Base-by-base conservation (phyloP, 371 early-diverging fungal genomes). In the Encephalitozoon romaleae region DNA sequence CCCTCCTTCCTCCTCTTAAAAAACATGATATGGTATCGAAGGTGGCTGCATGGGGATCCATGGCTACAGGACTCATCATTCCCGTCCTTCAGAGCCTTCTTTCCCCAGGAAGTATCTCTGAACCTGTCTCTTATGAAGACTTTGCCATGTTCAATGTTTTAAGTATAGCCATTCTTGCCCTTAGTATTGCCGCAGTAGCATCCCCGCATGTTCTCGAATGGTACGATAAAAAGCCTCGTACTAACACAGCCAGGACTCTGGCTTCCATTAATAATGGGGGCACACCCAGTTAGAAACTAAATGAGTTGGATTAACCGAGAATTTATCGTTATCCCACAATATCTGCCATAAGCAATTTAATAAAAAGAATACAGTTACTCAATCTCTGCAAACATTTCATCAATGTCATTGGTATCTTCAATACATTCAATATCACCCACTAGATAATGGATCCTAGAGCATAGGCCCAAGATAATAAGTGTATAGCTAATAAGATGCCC, bases 381-480 rank as follows among this genome's bases (percentile, higher is more conserved):
- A 47, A 59, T 59, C 34, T 28, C 59, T 5, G 59, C 59, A 59
- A 59, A 59, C 59, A 59, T 59, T 12, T 59, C 59, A 34, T 59
- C 59, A 34, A 59, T 59, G 38, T 59, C 59, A 59, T 59, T 15
- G 12, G 12, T 12, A 18, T 59, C 59, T 11, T 59, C 59, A 15
- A 18, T 34, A 15, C 32, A 59, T 32, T n/a, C 21, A 28, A n/a
- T 6, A 2, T 15, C 38, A 8, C 34, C 34, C 28, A 34, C 38
- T n/a, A 59, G n/a, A 34, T 59, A 59, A n/a, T 59, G 59, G n/a
- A 59, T 59, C 59, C 59, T 59, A 1, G 59, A 59, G 59, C 34
- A 34, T 5, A 59, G 30, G 4, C 59, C 59, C 30, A 59, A 28
- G 18, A 59, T 34, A n/a, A 59, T 38, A 3, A 59, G 38, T 59